Conservation (phyloP, 2,329 filamentous ascomycete species). For the Microcyclospora tardicrescens region DNA sequence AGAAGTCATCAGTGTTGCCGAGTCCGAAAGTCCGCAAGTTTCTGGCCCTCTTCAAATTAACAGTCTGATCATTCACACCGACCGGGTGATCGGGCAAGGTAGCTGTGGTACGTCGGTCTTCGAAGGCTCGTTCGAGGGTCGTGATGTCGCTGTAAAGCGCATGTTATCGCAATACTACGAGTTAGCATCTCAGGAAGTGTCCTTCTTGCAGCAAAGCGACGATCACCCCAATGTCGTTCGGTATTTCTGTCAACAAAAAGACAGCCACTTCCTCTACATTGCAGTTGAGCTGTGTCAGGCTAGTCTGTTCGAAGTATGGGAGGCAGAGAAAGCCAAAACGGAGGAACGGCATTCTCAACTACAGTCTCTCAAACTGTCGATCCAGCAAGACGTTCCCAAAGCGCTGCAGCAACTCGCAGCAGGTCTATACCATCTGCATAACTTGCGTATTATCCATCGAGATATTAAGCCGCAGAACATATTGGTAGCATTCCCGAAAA, state of each 20-base stretch:
- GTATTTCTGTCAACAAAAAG: conserved; percentile 85
- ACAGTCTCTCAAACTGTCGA: conserved; percentile 53
- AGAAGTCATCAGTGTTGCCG: conserved; percentile 32
- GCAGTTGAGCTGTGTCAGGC: conserved; percentile 88
- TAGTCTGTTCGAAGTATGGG: conserved; percentile 83
- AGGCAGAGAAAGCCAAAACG: conserved; percentile 60
- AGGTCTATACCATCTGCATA: conserved; percentile 79
- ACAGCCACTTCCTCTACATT: conserved; percentile 87
- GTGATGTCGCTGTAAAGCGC: conserved; percentile 87
- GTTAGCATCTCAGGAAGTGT: conserved; percentile 87
- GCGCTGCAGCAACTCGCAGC: conserved; percentile 81
- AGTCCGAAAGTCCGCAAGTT: conserved; percentile 28
- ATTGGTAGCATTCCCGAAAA: conserved; percentile 58
- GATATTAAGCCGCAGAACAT: conserved; percentile 98
- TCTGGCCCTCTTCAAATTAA: conserved; percentile 44
- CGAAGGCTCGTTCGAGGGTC: conserved; percentile 78
- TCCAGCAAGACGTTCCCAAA: conserved; percentile 62
- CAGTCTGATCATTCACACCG: conserved; percentile 46
- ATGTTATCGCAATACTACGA: conserved; percentile 96
- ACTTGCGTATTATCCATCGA: conserved; percentile 85
- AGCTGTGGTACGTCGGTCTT: conserved; percentile 97
- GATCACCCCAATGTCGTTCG: conserved; percentile 94
- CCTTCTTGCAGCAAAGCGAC: conserved; percentile 79
- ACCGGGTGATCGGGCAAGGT: conserved; percentile 54
- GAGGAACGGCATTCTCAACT: conserved; percentile 26